A percentile compares a stretch with the other conserved stretches of the same genome.
Conservation (phyloP, 345 rosid species). For the Dimocarpus longan region DNA sequence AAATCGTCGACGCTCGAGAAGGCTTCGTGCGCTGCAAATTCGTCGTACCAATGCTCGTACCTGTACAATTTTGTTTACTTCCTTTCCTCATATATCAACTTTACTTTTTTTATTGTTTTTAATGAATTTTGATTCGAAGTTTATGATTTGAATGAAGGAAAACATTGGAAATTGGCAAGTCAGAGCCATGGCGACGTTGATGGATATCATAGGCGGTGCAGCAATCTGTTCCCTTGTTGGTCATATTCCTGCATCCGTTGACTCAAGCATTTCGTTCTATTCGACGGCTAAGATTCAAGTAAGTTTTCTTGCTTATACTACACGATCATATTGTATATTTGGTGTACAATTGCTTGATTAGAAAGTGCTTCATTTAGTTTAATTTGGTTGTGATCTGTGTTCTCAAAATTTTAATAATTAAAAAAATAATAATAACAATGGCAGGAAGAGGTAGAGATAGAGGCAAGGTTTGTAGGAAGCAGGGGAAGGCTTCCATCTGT, state of each 20-base stretch:
- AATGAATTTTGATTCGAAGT: background rate
- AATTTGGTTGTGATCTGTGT: too few species aligned
- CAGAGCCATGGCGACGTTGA: constrained; percentile 54
- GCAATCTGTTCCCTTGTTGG: constrained; percentile 33
- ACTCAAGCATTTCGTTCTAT: constrained; percentile 48
- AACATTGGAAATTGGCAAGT: constrained; percentile 48
- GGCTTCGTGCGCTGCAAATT: constrained; percentile 45
- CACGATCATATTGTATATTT: too few species aligned
- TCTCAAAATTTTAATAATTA: too few species aligned
- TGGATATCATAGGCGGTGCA: constrained; percentile 56
- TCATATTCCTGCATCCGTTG: constrained; percentile 37
- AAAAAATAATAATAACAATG: background rate
- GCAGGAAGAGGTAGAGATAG: constrained; percentile 72
- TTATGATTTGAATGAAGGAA: constrained; percentile 30
- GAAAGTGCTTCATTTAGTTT: too few species aligned
- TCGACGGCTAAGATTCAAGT: constrained; percentile 58
- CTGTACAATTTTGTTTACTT: constrained; percentile 15
- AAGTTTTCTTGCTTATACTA: background rate
- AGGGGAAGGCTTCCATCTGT: constrained; percentile 49
- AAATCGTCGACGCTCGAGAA: constrained; percentile 21
- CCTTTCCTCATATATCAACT: background rate
- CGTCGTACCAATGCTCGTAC: constrained; percentile 28
- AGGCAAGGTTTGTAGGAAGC: constrained; percentile 50
- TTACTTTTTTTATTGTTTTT: background rate
- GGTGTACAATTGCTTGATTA: too few species aligned